Evolutionary conservation across 2,329 filamentous ascomycete genomes (phyloP).

Genomic region (Hirsutella thompsonii): DNA sequence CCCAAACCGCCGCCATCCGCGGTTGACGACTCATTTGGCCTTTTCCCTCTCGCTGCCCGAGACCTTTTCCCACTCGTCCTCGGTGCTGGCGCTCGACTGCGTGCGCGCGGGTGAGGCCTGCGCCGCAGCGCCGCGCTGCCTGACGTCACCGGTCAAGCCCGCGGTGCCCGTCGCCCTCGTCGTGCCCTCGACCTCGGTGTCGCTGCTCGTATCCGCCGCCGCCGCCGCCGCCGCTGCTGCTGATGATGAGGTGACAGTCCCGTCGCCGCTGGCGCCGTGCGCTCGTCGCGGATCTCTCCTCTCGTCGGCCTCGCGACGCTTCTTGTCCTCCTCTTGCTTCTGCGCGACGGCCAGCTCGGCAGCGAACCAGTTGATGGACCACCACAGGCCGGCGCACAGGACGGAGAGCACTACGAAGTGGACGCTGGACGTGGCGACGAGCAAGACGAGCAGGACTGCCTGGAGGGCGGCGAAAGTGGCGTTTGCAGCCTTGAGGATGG

Average conservation of each 20-base stretch:
- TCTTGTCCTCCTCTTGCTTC: constrained; percentile 18
- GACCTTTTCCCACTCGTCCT: constrained; percentile 97
- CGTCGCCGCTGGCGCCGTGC: constrained; percentile 2
- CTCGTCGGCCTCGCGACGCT: constrained; percentile 8
- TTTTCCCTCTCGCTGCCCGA: constrained; percentile 57
- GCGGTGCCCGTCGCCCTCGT: constrained; percentile 22
- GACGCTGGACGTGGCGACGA: constrained; percentile 72
- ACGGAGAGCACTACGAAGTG: constrained; percentile 77
- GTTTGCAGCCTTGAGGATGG: constrained; percentile 82
- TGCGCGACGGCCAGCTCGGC: constrained; percentile 40
- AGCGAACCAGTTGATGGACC: constrained; percentile 94
- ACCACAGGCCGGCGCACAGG: constrained; percentile 77
- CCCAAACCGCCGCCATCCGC: no score
- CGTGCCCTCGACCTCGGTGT: constrained; percentile 31
- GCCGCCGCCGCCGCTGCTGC: no score
- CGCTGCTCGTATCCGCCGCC: constrained; percentile 21
- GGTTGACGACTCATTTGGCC: no score
- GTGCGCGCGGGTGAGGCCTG: constrained; percentile 21
- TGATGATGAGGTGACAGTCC: no score
- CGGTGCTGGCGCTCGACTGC: constrained; percentile 58
- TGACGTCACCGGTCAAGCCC: constrained; percentile 31
- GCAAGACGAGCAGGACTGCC: constrained; percentile 59
- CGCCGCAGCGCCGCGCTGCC: constrained; percentile 25
- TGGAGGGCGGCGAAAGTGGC: constrained; percentile 78
- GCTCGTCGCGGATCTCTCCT: constrained; percentile 9